These are phyloP conservation scores for Saccharomycopsis javanensis DNA, from an alignment of 805 yeast species.

Conservation along the genomic window DNA sequence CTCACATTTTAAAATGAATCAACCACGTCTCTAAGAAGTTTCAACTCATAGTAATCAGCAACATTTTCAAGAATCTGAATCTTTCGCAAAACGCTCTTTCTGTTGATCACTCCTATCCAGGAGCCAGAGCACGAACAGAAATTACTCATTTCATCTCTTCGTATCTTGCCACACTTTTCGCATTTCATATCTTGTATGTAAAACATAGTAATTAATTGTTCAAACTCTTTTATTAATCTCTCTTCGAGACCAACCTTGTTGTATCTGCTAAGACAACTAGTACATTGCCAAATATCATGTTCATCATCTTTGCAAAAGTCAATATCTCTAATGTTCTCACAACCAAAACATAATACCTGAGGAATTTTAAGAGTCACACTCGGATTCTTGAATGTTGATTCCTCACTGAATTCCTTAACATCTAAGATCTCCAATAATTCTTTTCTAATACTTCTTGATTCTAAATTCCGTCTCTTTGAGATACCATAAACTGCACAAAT, in stretches of 20 bases:
- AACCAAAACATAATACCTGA: slow-evolving; percentile 67
- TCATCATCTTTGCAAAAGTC: slow-evolving; percentile 72
- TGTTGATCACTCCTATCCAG: slow-evolving; percentile 54
- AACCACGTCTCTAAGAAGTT: slow-evolving; percentile 34
- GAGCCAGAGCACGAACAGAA: slow-evolving; percentile 84
- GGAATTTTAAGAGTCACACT: slow-evolving; percentile 57
- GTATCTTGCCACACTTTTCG: slow-evolving; percentile 59
- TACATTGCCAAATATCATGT: slow-evolving; percentile 44
- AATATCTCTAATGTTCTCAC: slow-evolving; percentile 63
- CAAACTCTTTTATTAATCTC: slow-evolving; percentile 55
- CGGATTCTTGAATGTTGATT: slow-evolving; percentile 66
- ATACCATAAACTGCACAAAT: slow-evolving; percentile 64
- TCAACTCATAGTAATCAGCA: slow-evolving; percentile 50
- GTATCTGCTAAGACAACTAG: slow-evolving; percentile 53
- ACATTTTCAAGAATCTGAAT: slow-evolving; percentile 47
- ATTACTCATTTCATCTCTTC: slow-evolving; percentile 56
- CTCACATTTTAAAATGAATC: background rate
- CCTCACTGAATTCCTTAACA: slow-evolving; percentile 73
- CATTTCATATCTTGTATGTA: slow-evolving; percentile 78
- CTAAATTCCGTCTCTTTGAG: slow-evolving; percentile 54
- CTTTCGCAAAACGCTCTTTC: slow-evolving; percentile 35
- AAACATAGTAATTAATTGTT: slow-evolving; percentile 46
- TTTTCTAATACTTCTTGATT: slow-evolving; percentile 64
- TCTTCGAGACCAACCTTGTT: slow-evolving; percentile 72
- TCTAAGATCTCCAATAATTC: slow-evolving; percentile 67